Conservation (phyloP, 176 grass and related monocot genomes). For the Chloris gayana region DNA sequence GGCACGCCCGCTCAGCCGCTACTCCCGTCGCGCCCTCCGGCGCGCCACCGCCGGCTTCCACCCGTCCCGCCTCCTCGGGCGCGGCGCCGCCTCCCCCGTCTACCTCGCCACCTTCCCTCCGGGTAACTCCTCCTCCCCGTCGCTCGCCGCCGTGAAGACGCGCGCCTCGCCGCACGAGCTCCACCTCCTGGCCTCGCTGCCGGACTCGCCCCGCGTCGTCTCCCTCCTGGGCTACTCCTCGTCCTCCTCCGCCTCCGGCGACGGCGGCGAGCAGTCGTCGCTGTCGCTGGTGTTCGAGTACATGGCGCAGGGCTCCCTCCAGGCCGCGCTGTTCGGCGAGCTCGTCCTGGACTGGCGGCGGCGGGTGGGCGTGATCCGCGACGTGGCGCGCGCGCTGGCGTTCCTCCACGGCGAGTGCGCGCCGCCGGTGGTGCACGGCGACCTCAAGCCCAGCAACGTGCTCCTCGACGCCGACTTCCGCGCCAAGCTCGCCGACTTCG, state of each 20-base stretch:
- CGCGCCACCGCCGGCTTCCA: constrained; percentile 65
- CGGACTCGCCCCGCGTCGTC: constrained; percentile 56
- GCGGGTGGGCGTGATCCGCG: constrained; percentile 54
- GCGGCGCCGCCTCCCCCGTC: constrained; percentile 64
- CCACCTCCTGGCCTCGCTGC: constrained; percentile 34
- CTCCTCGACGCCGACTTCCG: constrained; percentile 66
- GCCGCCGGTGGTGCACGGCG: constrained; percentile 80
- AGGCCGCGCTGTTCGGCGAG: constrained; percentile 51
- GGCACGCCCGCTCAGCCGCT: not conserved
- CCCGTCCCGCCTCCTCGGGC: constrained; percentile 62
- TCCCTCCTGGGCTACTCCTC: constrained; percentile 53
- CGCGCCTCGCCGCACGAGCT: constrained; percentile 26
- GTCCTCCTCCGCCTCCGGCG: not conserved
- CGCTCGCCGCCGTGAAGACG: constrained; percentile 34
- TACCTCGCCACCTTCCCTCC: constrained; percentile 63
- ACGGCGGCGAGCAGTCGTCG: not conserved
- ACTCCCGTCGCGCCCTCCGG: constrained; percentile 26
- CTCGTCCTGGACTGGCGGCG: constrained; percentile 51
- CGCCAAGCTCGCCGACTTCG: constrained; percentile 85
- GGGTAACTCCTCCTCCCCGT: constrained; percentile 45
- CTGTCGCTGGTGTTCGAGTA: constrained; percentile 67
- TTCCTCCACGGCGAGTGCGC: constrained; percentile 78
- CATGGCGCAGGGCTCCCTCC: constrained; percentile 68
- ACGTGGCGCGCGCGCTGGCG: constrained; percentile 62
- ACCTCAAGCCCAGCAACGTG: constrained; percentile 94